These are phyloP conservation scores for Suillus clintonianus DNA, from an alignment of 768 basidiomycete species.

Conservation along the genomic window DNA sequence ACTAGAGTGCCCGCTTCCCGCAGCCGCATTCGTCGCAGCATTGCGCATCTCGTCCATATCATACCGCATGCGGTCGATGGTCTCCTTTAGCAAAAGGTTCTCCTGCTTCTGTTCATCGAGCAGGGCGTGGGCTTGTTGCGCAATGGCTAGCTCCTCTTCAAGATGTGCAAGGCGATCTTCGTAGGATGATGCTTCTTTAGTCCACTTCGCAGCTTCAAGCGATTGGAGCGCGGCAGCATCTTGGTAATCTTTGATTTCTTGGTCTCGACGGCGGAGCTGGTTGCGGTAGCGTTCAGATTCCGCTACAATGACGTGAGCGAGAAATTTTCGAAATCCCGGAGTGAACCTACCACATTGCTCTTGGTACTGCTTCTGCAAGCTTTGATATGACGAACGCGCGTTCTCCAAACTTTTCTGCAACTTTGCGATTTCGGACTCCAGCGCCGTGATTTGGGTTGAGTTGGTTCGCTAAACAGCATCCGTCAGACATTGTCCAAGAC, in stretches of 20 bases:
- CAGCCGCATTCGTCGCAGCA: constrained; percentile 38
- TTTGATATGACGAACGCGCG: constrained; percentile 70
- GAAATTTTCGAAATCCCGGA: neutral
- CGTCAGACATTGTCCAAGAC: constrained; percentile 5
- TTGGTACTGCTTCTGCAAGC: constrained; percentile 83
- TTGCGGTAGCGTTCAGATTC: constrained; percentile 80
- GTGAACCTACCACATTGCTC: constrained; percentile 75
- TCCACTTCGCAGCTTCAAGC: constrained; percentile 67
- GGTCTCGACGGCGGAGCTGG: constrained; percentile 72
- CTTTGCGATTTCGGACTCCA: constrained; percentile 81
- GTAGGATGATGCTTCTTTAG: constrained; percentile 65
- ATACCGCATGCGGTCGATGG: constrained; percentile 91
- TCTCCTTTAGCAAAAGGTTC: constrained; percentile 91
- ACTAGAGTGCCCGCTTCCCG: constrained; percentile 49
- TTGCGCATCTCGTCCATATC: constrained; percentile 91
- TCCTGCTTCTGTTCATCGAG: constrained; percentile 95
- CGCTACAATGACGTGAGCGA: constrained; percentile 37
- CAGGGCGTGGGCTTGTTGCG: constrained; percentile 69
- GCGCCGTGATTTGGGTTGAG: constrained; percentile 60
- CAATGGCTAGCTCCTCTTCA: constrained; percentile 69
- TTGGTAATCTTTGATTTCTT: constrained; percentile 63
- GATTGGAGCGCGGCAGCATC: constrained; percentile 62
- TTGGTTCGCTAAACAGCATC: constrained; percentile 53
- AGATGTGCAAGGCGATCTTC: constrained; percentile 72
- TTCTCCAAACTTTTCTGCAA: constrained; percentile 74